phyloP scores from a whole-genome alignment of 768 basidiomycete species.

The Tylopilus rubrobrunneus region DNA sequence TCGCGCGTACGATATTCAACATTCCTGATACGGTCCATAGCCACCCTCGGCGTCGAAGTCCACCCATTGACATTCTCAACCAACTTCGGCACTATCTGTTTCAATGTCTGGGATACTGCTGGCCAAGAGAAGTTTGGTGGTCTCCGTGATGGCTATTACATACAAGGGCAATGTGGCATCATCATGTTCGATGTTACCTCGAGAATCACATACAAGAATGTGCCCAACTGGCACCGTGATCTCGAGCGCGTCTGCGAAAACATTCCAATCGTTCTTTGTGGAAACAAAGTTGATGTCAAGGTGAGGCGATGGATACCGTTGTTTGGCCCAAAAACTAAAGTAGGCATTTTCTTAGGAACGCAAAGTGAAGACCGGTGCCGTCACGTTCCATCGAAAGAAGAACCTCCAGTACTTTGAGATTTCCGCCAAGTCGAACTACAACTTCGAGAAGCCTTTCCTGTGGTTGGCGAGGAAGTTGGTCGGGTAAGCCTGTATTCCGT shows the following conservation, averaged over 20 bases:
- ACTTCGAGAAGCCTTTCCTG: conserved; percentile 99
- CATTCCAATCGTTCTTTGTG: conserved; percentile 98
- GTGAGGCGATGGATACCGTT: conserved; percentile 40
- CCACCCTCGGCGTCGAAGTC: conserved; percentile 99
- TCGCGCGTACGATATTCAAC: conserved; percentile 10
- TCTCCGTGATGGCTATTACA: conserved; percentile 94
- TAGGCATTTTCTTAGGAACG: conserved; percentile 67
- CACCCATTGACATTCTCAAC: conserved; percentile 95
- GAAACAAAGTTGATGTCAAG: conserved; percentile 99
- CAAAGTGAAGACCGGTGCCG: conserved; percentile 97
- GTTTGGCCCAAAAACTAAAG: conserved; percentile 2
- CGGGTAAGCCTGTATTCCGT: conserved; percentile 54
- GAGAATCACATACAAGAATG: conserved; percentile 99
- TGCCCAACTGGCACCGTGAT: conserved; percentile 99
- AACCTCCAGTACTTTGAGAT: conserved; percentile 99
- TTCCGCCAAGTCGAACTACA: conserved; percentile 99
- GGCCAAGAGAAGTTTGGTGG: conserved; percentile 99
- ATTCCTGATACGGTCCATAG: conserved; percentile 40
- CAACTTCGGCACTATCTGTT: conserved; percentile 98
- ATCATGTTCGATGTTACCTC: conserved; percentile 99
- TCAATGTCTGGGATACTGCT: conserved; percentile 99
- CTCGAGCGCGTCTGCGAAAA: conserved; percentile 99
- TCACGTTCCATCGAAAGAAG: conserved; percentile 99
- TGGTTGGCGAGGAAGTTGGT: conserved; percentile 99
- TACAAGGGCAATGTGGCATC: conserved; percentile 98